Conservation (phyloP, 768 basidiomycete species). For the Stropharia rugosoannulata region DNA sequence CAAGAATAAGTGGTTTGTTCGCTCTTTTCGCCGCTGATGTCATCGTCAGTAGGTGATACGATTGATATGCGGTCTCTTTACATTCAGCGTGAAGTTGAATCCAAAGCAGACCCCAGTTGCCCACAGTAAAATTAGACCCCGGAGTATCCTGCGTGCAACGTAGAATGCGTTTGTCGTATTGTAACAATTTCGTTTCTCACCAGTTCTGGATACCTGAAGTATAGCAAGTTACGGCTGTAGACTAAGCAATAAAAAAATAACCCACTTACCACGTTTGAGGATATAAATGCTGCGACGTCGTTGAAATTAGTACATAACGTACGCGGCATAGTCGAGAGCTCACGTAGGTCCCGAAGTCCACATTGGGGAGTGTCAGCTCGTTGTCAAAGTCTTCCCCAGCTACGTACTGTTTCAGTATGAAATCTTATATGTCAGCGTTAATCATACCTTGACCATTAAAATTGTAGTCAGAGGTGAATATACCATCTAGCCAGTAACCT, state of each 20-base stretch:
- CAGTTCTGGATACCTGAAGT: conserved; percentile 33
- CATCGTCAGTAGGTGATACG: neutral
- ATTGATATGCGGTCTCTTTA: conserved; percentile 8
- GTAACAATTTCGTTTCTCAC: conserved; percentile 17
- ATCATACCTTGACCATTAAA: conserved; percentile 51
- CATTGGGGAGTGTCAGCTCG: conserved; percentile 45
- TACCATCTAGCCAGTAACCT: conserved; percentile 42
- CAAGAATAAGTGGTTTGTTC: conserved; percentile 61
- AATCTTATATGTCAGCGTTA: neutral
- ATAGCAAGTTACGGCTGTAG: neutral
- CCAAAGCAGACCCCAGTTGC: conserved; percentile 57
- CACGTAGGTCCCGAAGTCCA: conserved; percentile 59
- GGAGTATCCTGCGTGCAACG: conserved; percentile 36
- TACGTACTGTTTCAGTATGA: conserved; percentile 11
- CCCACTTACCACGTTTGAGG: conserved; percentile 37
- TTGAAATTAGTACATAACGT: neutral
- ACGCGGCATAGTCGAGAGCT: conserved; percentile 10
- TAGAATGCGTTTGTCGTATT: neutral
- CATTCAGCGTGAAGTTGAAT: conserved; percentile 52
- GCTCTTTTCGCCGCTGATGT: conserved; percentile 44
- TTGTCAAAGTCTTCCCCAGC: conserved; percentile 57
- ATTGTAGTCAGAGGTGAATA: conserved; percentile 50
- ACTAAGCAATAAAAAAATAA: neutral
- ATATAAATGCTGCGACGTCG: conserved; percentile 36
- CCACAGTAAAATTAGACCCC: conserved; percentile 46